Percentiles rank a stretch among this genome's conserved stretches.
Evolutionary conservation across 2,329 filamentous ascomycete genomes (phyloP).

Genomic region (Aspergillus nomiae): DNA sequence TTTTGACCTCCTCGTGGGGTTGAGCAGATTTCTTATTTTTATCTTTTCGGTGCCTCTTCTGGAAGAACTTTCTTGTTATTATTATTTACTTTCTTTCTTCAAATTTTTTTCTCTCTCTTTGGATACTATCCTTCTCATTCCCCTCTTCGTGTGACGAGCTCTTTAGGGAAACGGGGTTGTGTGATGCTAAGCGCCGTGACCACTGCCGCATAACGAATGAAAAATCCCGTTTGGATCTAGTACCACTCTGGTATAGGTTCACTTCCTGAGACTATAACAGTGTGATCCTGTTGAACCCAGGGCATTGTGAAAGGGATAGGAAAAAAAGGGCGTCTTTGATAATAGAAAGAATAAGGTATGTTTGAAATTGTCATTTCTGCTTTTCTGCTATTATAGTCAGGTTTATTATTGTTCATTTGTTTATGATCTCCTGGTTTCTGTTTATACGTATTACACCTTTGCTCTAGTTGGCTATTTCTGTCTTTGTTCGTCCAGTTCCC

Average conservation of each 20-base stretch:
- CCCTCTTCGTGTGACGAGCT: background rate
- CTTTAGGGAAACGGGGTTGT: background rate
- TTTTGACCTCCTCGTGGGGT: constrained; percentile 15
- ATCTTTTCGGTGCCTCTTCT: constrained; percentile 14
- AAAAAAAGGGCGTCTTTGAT: background rate
- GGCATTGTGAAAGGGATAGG: background rate
- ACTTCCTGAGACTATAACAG: constrained; percentile 1
- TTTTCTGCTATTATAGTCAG: background rate
- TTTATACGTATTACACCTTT: background rate
- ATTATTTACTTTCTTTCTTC: constrained; percentile 5
- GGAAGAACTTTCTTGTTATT: constrained; percentile 14
- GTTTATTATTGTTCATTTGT: background rate
- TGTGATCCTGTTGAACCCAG: background rate
- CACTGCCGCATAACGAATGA: constrained; percentile 12
- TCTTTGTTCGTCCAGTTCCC: constrained; percentile 1
- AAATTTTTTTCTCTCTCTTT: constrained; percentile 1
- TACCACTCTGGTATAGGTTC: constrained; percentile 15
- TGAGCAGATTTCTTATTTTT: constrained; percentile 5
- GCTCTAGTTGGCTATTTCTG: background rate
- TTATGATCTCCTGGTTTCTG: background rate
- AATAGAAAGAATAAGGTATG: background rate
- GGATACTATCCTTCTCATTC: background rate
- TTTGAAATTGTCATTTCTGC: background rate
- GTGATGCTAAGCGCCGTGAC: background rate
- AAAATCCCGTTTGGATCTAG: constrained; percentile 16